These are phyloP conservation scores for Puccinia polysora DNA, from an alignment of 1,284 basidiomycete genomes.

Conservation along the genomic window DNA sequence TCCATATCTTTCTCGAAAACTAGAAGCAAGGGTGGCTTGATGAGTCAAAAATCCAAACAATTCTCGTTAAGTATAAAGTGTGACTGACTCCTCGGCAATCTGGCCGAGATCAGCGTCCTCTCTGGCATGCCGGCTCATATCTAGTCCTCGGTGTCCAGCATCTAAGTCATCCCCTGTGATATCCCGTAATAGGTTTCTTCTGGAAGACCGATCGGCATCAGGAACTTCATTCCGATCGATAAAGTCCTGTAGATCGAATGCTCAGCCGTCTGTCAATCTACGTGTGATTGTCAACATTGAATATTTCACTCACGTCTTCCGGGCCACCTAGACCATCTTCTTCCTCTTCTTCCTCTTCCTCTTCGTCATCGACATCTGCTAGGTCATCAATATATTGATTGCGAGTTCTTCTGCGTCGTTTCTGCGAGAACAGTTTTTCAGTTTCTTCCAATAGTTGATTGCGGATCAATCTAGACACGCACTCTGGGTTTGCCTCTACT, in stretches of 20 bases:
- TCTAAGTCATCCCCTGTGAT: slow-evolving; percentile 33
- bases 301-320: slow-evolving; percentile 33
- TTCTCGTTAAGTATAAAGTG: neutral
- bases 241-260: slow-evolving; percentile 43
- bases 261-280: no score
- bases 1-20: slow-evolving; percentile 76
- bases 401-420: slow-evolving; percentile 45
- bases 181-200: slow-evolving; percentile 37
- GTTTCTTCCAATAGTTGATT: neutral
- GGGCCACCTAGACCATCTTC: slow-evolving; percentile 43
- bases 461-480: neutral
- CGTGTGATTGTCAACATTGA: neutral
- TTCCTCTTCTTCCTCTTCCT: slow-evolving; percentile 46
- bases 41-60: slow-evolving; percentile 1
- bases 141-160: slow-evolving; percentile 41
- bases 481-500: slow-evolving; percentile 39
- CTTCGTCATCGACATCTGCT: slow-evolving; percentile 45
- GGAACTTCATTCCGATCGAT: slow-evolving; percentile 39
- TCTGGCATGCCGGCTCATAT: slow-evolving; percentile 43
- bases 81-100: slow-evolving; percentile 44
- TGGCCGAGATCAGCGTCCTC: slow-evolving; percentile 41
- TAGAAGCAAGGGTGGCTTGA: slow-evolving; percentile 68
- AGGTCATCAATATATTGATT: slow-evolving; percentile 47
- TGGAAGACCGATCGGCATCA: slow-evolving; percentile 29
- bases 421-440: slow-evolving; percentile 37